Conservation (phyloP, 2,329 filamentous ascomycete genomes). For the Fusarium nisikadoi region DNA sequence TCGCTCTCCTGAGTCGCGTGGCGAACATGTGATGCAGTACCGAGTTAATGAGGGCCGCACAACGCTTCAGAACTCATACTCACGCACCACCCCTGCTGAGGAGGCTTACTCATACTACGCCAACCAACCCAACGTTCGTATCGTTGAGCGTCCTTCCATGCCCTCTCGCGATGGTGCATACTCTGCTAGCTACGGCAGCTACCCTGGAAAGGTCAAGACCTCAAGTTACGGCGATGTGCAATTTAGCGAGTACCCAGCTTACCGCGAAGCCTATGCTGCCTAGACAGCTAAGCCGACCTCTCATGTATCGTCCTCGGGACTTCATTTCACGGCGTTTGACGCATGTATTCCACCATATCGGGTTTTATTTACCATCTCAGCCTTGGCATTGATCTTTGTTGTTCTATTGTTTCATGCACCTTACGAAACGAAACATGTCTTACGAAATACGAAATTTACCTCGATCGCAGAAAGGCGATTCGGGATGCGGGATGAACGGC, state of each 20-base stretch:
- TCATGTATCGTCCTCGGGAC: slow-evolving; percentile 19
- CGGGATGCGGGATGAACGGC: slow-evolving; percentile 44
- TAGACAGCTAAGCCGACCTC: not conserved
- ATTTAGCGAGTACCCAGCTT: slow-evolving; percentile 46
- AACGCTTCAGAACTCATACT: slow-evolving; percentile 45
- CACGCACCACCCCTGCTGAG: slow-evolving; percentile 43
- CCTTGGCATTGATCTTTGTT: slow-evolving; percentile 32
- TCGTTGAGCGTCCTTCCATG: slow-evolving; percentile 47
- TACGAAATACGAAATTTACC: slow-evolving; percentile 48
- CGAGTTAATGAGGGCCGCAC: slow-evolving; percentile 45
- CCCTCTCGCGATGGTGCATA: slow-evolving; percentile 48
- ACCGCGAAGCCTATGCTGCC: slow-evolving; percentile 40
- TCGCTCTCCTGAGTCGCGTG: slow-evolving; percentile 47
- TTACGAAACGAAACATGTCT: slow-evolving; percentile 49
- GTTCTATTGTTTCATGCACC: slow-evolving; percentile 41
- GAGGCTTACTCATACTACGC: slow-evolving; percentile 41
- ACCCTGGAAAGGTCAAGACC: slow-evolving; percentile 49
- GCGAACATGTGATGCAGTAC: slow-evolving; percentile 45
- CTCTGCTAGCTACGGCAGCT: slow-evolving; percentile 40
- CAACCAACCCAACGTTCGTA: slow-evolving; percentile 29
- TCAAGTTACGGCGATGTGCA: slow-evolving; percentile 48
- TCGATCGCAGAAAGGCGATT: slow-evolving; percentile 38
- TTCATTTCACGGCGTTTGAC: slow-evolving; percentile 44
- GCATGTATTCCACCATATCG: slow-evolving; percentile 42
- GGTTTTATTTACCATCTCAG: slow-evolving; percentile 28